A percentile compares a stretch with the other conserved stretches of the same genome.
phyloP scores from a whole-genome alignment of 148 eudicot genomes.

The Diospyros lotus region DNA sequence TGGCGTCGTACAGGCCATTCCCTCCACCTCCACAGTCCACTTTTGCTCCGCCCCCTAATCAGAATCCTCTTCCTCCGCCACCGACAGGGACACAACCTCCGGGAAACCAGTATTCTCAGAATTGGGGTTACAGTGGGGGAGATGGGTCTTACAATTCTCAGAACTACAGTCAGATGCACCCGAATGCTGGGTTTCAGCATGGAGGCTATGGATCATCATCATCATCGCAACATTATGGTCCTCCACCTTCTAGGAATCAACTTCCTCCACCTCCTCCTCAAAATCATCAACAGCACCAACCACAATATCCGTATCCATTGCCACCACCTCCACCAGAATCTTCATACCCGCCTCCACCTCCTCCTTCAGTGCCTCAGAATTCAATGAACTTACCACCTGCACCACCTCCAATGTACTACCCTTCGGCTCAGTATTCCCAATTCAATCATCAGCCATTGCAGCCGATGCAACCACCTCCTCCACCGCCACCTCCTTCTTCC shows the following conservation, averaged over 20 bases:
- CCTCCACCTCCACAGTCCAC: conserved; percentile 71
- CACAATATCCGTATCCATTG: conserved; percentile 51
- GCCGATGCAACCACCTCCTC: conserved; percentile 50
- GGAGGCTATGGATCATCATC: conserved; percentile 27
- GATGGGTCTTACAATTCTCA: conserved; percentile 38
- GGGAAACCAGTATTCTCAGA: conserved; percentile 54
- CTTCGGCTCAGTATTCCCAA: conserved; percentile 76
- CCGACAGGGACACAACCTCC: conserved; percentile 41
- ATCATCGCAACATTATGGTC: conserved; percentile 24
- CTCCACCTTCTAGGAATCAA: conserved; percentile 25
- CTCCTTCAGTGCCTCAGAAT: conserved; percentile 39
- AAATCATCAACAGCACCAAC: conserved; percentile 38
- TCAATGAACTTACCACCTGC: conserved; percentile 30
- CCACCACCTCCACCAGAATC: conserved; percentile 84
- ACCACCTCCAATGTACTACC: conserved; percentile 52
- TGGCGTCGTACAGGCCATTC: conserved; percentile 89
- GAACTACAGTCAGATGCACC: conserved; percentile 34
- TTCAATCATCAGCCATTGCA: conserved; percentile 51
- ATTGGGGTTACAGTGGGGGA: conserved; percentile 58
- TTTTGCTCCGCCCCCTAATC: conserved; percentile 50
- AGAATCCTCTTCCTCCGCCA: conserved; percentile 41
- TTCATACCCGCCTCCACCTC: conserved; percentile 71
- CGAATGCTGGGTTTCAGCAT: conserved; percentile 39
- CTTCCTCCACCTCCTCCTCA: conserved; percentile 35
- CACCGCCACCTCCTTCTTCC: conserved; percentile 73